Conservation (phyloP, 306 rosid species). For the Calophaca sinica region DNA sequence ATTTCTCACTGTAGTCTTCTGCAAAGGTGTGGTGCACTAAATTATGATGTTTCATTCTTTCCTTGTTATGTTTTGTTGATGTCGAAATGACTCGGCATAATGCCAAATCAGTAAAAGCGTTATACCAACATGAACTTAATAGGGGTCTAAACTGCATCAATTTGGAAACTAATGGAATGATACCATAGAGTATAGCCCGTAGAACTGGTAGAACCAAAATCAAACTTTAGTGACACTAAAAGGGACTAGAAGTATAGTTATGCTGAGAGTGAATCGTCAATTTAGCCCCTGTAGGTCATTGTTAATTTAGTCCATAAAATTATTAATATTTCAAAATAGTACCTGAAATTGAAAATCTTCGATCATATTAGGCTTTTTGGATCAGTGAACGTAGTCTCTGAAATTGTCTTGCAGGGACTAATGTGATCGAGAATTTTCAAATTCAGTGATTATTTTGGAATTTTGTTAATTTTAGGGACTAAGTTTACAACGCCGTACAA, state of each 20-base stretch:
- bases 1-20: slow-evolving; percentile 4
- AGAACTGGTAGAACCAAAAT: not conserved
- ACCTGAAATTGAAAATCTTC: no score
- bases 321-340: no score
- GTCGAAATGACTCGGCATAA: not conserved
- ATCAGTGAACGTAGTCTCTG: no score
- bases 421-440: no score
- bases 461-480: no score
- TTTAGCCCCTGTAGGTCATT: no score
- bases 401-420: no score
- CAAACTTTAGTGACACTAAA: not conserved
- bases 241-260: not conserved
- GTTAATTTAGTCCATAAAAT: no score
- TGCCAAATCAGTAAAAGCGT: not conserved
- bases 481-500: no score
- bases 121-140: slow-evolving; percentile 17
- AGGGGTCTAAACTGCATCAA: not conserved
- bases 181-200: no score
- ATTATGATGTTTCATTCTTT: not conserved
- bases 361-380: no score
- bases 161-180: slow-evolving; percentile 17
- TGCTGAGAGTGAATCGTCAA: not conserved
- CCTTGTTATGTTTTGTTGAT: not conserved
- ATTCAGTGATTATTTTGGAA: no score
- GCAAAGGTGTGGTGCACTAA: not conserved